Percentiles rank a stretch among this genome's conserved stretches.
Conservation (phyloP, 1,139 yeast genomes). For the Suhomyces taliae region DNA sequence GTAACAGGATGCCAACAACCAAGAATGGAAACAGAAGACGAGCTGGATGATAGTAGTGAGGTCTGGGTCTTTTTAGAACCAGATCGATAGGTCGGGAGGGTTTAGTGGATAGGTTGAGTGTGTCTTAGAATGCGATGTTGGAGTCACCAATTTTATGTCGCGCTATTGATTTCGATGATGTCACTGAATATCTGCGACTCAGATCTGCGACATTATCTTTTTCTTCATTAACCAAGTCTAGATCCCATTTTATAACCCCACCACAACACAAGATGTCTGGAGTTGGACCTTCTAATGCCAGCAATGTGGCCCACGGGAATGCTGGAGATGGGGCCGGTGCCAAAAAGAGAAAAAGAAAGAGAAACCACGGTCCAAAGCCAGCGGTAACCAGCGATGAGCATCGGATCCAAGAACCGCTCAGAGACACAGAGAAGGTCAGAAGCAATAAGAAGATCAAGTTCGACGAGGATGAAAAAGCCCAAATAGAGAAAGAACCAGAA, state of each 20-base stretch:
- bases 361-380: slow-evolving; percentile 8
- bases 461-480: slow-evolving; percentile 18
- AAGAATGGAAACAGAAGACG: too few relatives aligned
- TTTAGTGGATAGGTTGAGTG: too few relatives aligned
- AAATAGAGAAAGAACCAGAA: background rate
- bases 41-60: too few relatives aligned
- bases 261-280: background rate
- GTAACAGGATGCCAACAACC: too few relatives aligned
- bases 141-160: too few relatives aligned
- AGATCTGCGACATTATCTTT: background rate
- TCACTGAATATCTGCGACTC: too few relatives aligned
- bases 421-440: slow-evolving; percentile 8
- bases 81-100: too few relatives aligned
- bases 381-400: slow-evolving; percentile 3
- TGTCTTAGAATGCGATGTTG: too few relatives aligned
- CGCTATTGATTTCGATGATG: too few relatives aligned
- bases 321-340: background rate
- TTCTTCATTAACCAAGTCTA: background rate
- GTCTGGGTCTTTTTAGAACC: too few relatives aligned
- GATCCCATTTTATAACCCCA: background rate
- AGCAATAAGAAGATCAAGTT: slow-evolving; percentile 34
- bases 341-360: slow-evolving; percentile 23
- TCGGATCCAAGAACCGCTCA: slow-evolving; percentile 1
- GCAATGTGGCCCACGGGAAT: background rate
- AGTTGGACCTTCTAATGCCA: background rate